Evolutionary conservation across 805 yeast species (phyloP).

Genomic region (Candida nitratophila): DNA sequence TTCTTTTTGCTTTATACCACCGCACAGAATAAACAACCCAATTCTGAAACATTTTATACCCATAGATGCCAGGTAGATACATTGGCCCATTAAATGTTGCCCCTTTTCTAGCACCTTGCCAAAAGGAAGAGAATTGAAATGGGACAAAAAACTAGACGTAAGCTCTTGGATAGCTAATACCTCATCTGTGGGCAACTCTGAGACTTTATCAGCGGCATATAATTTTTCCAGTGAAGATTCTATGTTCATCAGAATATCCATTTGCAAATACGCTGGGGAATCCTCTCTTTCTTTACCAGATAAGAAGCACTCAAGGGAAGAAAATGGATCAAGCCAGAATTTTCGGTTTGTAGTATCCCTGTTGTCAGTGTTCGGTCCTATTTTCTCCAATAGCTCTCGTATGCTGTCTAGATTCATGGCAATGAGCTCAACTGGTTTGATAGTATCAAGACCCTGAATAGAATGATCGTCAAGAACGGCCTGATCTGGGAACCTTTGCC

Average conservation of each 20-base stretch:
- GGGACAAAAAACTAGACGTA: neutral
- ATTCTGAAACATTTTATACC: constrained; percentile 12
- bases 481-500: too few relatives aligned
- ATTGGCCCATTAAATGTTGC: too few relatives aligned
- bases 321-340: too few relatives aligned
- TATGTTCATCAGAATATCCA: neutral
- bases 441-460: neutral
- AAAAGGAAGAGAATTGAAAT: neutral
- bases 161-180: neutral
- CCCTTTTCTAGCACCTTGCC: neutral
- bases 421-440: neutral
- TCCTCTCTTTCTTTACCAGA: too few relatives aligned
- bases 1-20: constrained; percentile 33
- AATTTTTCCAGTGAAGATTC: neutral
- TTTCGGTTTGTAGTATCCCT: neutral
- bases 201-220: constrained; percentile 7
- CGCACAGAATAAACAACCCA: constrained; percentile 33
- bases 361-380: neutral
- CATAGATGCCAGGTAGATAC: neutral
- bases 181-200: neutral
- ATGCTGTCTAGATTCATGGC: neutral
- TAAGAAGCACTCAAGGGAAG: too few relatives aligned
- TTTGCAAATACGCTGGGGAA: too few relatives aligned
- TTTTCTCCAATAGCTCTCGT: neutral
- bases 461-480: too few relatives aligned